Conservation (phyloP, 2,329 filamentous ascomycete genomes). For the Epichloe sp. region DNA sequence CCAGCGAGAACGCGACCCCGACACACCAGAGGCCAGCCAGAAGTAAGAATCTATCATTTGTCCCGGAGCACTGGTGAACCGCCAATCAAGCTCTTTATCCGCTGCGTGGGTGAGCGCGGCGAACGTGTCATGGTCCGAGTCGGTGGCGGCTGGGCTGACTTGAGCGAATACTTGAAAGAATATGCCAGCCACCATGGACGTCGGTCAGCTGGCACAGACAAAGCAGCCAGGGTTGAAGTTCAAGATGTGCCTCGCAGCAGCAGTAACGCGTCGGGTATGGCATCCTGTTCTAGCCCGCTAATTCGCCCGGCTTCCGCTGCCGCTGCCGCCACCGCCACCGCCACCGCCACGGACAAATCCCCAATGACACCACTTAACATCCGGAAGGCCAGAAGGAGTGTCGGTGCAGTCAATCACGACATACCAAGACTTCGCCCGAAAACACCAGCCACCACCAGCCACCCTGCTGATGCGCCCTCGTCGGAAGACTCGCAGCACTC, state of each 20-base stretch:
- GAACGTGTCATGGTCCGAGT: conserved; percentile 97
- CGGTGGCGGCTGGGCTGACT: conserved; percentile 93
- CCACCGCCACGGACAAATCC: conserved; percentile 21
- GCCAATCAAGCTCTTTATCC: conserved; percentile 89
- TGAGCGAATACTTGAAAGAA: conserved; percentile 87
- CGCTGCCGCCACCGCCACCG: conserved; percentile 23
- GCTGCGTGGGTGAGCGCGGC: conserved; percentile 76
- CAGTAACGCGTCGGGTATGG: conserved; percentile 10
- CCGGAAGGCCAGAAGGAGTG: conserved; percentile 39
- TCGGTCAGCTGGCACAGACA: conserved; percentile 33
- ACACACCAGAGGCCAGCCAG: conserved; percentile 43
- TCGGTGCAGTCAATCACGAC: conserved; percentile 22
- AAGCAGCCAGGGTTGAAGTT: conserved; percentile 44
- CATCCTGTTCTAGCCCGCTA: conserved; percentile 26
- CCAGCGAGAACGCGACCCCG: conserved; percentile 44
- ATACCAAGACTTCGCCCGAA: conserved; percentile 23
- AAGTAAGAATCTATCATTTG: conserved; percentile 87
- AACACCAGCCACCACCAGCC: conserved; percentile 28
- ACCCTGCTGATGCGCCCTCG: conserved; percentile 27
- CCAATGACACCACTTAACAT: conserved; percentile 38
- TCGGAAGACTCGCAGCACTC: conserved; percentile 33
- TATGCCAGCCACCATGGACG: conserved; percentile 86
- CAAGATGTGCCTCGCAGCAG: conserved; percentile 31
- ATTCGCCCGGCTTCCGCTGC: conserved; percentile 27
- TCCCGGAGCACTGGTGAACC: conserved; percentile 71